A percentile compares a stretch with the other conserved stretches of the same genome.
Conservation (phyloP, 2,329 filamentous ascomycete genomes). For the Pseudogymnoascus sp. region DNA sequence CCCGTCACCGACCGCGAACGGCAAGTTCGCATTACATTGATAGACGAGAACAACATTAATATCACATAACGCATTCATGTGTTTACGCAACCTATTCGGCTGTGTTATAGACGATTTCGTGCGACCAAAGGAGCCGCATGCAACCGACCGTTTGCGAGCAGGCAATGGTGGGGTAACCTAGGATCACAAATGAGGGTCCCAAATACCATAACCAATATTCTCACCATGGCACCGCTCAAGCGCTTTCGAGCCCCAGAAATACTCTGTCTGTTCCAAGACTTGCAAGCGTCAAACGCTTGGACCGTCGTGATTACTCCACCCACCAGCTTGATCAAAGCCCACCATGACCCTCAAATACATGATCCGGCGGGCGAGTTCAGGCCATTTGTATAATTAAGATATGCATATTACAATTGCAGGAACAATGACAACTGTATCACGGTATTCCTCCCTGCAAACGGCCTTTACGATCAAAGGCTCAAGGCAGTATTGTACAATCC, state of each 20-base stretch:
- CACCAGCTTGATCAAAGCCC: neutral
- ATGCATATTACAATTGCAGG: neutral
- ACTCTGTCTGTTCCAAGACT: no score
- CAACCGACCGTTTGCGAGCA: neutral
- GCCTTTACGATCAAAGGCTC: neutral
- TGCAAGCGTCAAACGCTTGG: neutral
- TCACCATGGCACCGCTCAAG: neutral
- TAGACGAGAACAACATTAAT: neutral
- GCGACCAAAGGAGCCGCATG: neutral
- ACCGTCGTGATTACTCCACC: neutral
- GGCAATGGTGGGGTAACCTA: neutral
- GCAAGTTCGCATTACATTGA: neutral
- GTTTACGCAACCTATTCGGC: neutral
- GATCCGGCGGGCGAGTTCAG: neutral
- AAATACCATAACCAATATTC: neutral
- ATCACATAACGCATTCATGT: neutral
- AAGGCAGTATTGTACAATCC: neutral
- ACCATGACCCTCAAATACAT: neutral
- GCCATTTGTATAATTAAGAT: neutral
- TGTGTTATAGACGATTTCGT: neutral
- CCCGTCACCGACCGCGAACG: neutral
- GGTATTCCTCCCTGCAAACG: neutral
- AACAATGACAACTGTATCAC: neutral
- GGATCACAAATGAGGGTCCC: neutral
- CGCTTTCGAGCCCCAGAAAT: neutral